Percentiles rank a stretch among this genome's conserved stretches.
These are phyloP conservation scores for Chondrus crispus DNA, from an alignment of 23 red algal genomes.

Conservation along the genomic window DNA sequence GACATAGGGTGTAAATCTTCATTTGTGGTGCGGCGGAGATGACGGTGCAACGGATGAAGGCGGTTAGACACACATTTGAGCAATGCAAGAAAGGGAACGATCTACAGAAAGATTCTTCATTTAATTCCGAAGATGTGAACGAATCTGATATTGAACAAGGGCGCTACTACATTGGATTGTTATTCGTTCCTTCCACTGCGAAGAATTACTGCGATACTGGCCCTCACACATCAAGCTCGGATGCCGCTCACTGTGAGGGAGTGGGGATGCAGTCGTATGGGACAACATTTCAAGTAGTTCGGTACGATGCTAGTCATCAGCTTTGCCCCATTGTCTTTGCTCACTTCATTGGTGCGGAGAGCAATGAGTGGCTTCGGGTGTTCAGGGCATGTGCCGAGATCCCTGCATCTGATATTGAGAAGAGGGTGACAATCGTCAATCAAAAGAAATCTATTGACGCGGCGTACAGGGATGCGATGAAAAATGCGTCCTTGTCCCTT, in stretches of 20 bases:
- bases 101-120: too few species aligned
- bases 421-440: not conserved
- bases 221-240: not conserved
- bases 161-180: not conserved
- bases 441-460: not conserved
- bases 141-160: not conserved
- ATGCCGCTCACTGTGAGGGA: not conserved
- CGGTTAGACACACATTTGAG: not conserved
- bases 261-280: not conserved
- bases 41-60: not conserved
- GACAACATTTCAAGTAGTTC: not conserved
- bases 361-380: too few species aligned
- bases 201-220: too few species aligned
- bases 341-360: not conserved
- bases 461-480: not conserved
- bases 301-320: not conserved
- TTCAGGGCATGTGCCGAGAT: too few species aligned
- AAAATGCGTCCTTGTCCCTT: not conserved
- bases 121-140: not conserved
- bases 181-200: not conserved
- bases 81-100: not conserved
- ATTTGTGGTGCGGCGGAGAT: not conserved
- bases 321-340: not conserved
- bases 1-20: not conserved
- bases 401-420: too few species aligned